Percentiles rank a stretch among this genome's conserved stretches.
Conservation (phyloP, 768 basidiomycete species). For the Boletales sp. region DNA sequence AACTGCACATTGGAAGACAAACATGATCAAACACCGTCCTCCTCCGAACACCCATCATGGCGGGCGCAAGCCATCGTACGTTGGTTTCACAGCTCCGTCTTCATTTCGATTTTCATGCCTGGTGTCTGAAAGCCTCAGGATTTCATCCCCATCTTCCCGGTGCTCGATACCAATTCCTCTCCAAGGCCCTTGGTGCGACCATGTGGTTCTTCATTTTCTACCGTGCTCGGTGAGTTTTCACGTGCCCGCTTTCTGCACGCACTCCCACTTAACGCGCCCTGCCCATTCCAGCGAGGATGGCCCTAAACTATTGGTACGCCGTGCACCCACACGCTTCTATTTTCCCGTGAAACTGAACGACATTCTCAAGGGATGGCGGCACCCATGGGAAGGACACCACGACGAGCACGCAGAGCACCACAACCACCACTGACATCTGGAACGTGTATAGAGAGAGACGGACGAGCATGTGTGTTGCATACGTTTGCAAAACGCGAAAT, state of each 20-base stretch:
- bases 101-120: neutral
- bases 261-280: too few species aligned
- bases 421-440: constrained; percentile 32
- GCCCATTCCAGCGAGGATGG: constrained; percentile 61
- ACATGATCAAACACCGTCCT: constrained; percentile 23
- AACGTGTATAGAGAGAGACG: too few species aligned
- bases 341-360: neutral
- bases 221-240: constrained; percentile 75
- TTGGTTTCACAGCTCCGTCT: neutral
- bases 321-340: neutral
- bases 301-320: constrained; percentile 60
- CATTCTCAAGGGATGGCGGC: constrained; percentile 47
- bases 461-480: too few species aligned
- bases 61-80: constrained; percentile 30
- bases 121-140: constrained; percentile 51
- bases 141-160: constrained; percentile 89
- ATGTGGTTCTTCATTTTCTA: constrained; percentile 99
- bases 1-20: constrained; percentile 5
- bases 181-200: constrained; percentile 82
- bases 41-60: constrained; percentile 29
- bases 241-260: neutral
- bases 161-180: constrained; percentile 69
- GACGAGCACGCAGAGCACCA: constrained; percentile 38
- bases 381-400: constrained; percentile 64
- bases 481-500: too few species aligned